phyloP scores from a whole-genome alignment of 208 protist species.

The Porcisia hertigi region DNA sequence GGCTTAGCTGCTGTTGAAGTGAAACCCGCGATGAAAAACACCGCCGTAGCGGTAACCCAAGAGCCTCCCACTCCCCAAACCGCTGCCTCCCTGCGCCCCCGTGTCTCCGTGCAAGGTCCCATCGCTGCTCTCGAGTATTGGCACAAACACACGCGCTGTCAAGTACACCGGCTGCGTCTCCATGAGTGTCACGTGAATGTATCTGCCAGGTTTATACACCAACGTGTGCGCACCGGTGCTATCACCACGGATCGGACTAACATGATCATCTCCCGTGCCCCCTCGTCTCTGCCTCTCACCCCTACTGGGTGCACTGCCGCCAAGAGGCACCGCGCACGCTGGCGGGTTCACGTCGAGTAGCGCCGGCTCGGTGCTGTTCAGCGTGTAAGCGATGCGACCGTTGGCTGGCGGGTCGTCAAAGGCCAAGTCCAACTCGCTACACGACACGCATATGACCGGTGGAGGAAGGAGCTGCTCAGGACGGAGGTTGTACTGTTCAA shows the following conservation, averaged over 20 bases:
- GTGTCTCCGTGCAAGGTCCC: slow-evolving; percentile 22
- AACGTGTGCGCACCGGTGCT: slow-evolving; percentile 49
- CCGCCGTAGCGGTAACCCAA: slow-evolving; percentile 74
- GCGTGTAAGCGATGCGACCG: slow-evolving; percentile 73
- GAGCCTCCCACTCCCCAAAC: slow-evolving; percentile 37
- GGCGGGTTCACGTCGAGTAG: slow-evolving; percentile 55
- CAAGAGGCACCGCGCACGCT: slow-evolving; percentile 37
- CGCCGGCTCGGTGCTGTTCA: slow-evolving; percentile 72
- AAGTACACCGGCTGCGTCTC: slow-evolving; percentile 57
- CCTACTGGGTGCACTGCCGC: neutral
- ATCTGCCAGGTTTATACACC: slow-evolving; percentile 54
- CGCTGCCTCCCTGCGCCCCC: slow-evolving; percentile 37
- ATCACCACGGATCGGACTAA: slow-evolving; percentile 31
- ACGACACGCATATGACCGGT: slow-evolving; percentile 74
- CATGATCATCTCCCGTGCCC: neutral
- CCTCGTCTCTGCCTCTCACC: neutral
- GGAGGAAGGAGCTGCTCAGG: slow-evolving; percentile 51
- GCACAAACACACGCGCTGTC: slow-evolving; percentile 77
- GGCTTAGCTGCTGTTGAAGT: slow-evolving; percentile 22
- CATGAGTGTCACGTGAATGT: slow-evolving; percentile 69
- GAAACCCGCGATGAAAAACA: slow-evolving; percentile 71
- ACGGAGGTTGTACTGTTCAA: slow-evolving; percentile 29
- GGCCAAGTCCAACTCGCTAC: slow-evolving; percentile 64
- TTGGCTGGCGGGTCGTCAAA: slow-evolving; percentile 78
- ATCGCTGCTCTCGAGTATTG: slow-evolving; percentile 44